These are phyloP conservation scores for Suillus tomentosus DNA, from an alignment of 768 basidiomycete genomes.

Conservation along the genomic window DNA sequence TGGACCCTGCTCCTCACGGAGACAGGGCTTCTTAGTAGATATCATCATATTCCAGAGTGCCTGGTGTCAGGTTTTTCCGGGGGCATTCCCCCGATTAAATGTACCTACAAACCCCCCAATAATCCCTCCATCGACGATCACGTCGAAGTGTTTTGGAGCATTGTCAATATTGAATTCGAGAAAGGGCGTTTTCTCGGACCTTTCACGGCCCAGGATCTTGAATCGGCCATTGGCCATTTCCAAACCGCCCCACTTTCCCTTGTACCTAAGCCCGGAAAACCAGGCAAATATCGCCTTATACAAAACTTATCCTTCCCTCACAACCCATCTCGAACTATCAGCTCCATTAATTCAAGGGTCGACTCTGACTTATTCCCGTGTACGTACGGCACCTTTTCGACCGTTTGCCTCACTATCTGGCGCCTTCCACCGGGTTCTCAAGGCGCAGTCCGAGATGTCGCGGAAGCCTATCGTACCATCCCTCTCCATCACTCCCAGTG, in stretches of 20 bases:
- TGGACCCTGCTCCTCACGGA: slow-evolving; percentile 32
- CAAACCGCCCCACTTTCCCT: slow-evolving; percentile 39
- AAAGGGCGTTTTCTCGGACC: slow-evolving; percentile 37
- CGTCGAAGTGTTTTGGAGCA: neutral
- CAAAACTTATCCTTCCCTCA: slow-evolving; percentile 41
- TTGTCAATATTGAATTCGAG: slow-evolving; percentile 19
- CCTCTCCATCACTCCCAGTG: slow-evolving; percentile 5
- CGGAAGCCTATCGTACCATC: slow-evolving; percentile 27
- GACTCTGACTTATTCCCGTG: slow-evolving; percentile 37
- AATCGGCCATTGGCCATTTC: slow-evolving; percentile 38
- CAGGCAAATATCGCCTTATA: slow-evolving; percentile 33
- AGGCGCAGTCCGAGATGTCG: slow-evolving; percentile 28
- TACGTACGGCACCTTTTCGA: slow-evolving; percentile 44
- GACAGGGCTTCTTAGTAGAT: slow-evolving; percentile 2
- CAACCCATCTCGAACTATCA: neutral
- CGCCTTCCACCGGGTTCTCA: slow-evolving; percentile 41
- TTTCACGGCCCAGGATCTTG: slow-evolving; percentile 22
- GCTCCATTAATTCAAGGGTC: slow-evolving; percentile 25
- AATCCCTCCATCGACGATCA: slow-evolving; percentile 21
- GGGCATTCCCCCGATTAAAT: slow-evolving; percentile 22
- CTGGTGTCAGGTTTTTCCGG: slow-evolving; percentile 23
- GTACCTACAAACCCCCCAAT: slow-evolving; percentile 38
- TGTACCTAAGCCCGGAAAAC: slow-evolving; percentile 39
- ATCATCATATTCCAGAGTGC: neutral
- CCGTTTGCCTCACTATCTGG: slow-evolving; percentile 29